These are phyloP conservation scores for Rhynchosporium graminicola DNA, from an alignment of 2,329 filamentous ascomycete genomes.

Conservation along the genomic window DNA sequence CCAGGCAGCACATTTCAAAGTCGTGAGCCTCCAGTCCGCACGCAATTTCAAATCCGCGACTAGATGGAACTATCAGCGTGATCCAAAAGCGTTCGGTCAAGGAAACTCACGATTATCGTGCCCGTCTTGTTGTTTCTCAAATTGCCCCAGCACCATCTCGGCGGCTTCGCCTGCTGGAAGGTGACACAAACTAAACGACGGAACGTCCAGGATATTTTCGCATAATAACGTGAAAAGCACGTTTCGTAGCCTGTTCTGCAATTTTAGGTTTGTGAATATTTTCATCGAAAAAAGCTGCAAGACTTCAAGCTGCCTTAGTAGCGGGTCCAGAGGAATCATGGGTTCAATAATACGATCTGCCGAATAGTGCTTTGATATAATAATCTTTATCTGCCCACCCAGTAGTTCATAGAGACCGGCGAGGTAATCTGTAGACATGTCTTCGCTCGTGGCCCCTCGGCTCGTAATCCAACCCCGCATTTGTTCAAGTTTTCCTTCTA, in stretches of 20 bases:
- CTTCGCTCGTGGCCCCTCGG: neutral
- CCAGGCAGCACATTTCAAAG: neutral
- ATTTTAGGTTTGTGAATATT: neutral
- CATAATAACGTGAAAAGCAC: neutral
- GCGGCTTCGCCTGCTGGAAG: neutral
- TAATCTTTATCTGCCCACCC: neutral
- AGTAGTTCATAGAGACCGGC: neutral
- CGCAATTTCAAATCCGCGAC: neutral
- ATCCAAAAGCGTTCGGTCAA: neutral
- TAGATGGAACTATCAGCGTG: neutral
- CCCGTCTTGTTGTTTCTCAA: neutral
- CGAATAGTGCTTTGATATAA: neutral
- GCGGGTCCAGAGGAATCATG: neutral
- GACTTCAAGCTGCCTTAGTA: neutral
- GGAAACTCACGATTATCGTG: neutral
- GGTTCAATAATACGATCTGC: neutral
- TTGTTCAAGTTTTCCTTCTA: neutral
- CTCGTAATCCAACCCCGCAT: neutral
- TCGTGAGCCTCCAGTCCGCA: neutral
- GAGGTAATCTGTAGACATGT: neutral
- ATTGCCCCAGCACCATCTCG: neutral
- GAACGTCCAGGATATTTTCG: neutral
- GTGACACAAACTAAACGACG: neutral
- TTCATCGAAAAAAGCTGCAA: neutral
- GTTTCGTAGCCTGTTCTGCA: neutral